Evolutionary conservation across 1,139 yeast genomes (phyloP), one percentile per base, ranked within the genome.

Genomic region (Suhomyces terraborum): DNA sequence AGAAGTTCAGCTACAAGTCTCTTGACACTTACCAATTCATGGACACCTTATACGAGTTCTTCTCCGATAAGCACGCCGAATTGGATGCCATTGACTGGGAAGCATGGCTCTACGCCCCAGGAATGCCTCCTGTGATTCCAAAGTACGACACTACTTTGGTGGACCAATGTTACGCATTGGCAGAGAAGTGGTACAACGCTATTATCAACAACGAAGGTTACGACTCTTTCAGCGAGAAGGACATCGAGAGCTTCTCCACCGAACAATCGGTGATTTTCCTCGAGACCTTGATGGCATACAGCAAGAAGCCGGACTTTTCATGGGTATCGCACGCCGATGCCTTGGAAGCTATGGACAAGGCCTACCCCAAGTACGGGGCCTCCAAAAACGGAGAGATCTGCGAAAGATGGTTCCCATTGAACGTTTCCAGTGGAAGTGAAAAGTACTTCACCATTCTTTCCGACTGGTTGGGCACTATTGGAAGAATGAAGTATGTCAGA

Each of bases 401-500:
- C 38, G 84, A 84, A 63, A 77, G 95, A 60, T 85, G 88, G 83
- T 87, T 74, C 61, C 69, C 80, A 45, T 71, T 89, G 41, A 77
- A 80, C 53, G 69, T 83, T 12, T 64, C 73, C 0, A 82, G 80
- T 12, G 63, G 67, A 12, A 65, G 77, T 42, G 50, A 64, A 13
- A 61, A 69, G 26, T 67, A 70, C 41, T 80, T 82, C 57, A 65
- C 63, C 41, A 65, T 65, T 42, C 66, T 87, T 36, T 89, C 94
- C 6, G 77, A 79, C 41, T 89, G 96, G 95, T 71, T 89, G 43
- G 95, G 94, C 7, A 82, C 93, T 3, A 94, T 88, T 20, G 97
- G 97, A 17, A 79, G 97, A 70, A 89, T 89, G 96, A 89, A 89
- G 70, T 89, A 82, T 59, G 96, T 88, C 28, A 78, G 96, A 61